Evolutionary conservation across 2,329 filamentous ascomycete genomes (phyloP).

Genomic region (Colletotrichum sp.): DNA sequence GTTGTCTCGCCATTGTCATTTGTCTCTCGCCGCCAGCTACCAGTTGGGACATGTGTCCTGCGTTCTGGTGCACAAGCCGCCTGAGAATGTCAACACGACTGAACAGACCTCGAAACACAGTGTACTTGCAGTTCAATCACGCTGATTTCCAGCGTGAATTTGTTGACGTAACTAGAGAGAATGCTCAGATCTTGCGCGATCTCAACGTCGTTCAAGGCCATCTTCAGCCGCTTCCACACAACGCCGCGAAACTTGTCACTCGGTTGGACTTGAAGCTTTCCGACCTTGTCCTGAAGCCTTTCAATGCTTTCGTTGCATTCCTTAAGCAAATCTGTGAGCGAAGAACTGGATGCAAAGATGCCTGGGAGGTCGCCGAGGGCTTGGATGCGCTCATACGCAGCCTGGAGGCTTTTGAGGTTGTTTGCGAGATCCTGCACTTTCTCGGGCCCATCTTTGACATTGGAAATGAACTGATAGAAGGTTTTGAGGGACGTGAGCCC

Average conservation of each 20-base stretch:
- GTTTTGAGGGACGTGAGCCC: not conserved
- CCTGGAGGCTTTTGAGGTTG: not conserved
- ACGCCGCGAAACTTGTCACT: not conserved
- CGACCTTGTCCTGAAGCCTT: not conserved
- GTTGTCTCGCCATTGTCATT: rapidly evolving
- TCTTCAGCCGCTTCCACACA: not conserved
- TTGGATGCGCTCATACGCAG: not conserved
- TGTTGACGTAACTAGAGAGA: not conserved
- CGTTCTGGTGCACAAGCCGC: not conserved
- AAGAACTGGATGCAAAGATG: not conserved
- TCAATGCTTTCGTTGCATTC: not conserved
- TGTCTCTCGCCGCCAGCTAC: not conserved
- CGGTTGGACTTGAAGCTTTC: not conserved
- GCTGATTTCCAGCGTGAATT: not conserved
- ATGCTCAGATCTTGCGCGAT: not conserved
- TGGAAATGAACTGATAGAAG: not conserved
- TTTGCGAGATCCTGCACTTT: not conserved
- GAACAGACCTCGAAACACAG: rapidly evolving
- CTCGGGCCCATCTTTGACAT: not conserved
- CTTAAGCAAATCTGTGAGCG: not conserved
- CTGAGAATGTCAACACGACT: not conserved
- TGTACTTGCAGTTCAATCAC: not conserved
- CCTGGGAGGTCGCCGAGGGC: not conserved
- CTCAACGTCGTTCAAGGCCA: not conserved
- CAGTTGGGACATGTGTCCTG: not conserved